Evolutionary conservation across 2,329 filamentous ascomycete genomes (phyloP), one percentile per base, ranked within the genome.

Genomic region (Cordyceps sp.): DNA sequence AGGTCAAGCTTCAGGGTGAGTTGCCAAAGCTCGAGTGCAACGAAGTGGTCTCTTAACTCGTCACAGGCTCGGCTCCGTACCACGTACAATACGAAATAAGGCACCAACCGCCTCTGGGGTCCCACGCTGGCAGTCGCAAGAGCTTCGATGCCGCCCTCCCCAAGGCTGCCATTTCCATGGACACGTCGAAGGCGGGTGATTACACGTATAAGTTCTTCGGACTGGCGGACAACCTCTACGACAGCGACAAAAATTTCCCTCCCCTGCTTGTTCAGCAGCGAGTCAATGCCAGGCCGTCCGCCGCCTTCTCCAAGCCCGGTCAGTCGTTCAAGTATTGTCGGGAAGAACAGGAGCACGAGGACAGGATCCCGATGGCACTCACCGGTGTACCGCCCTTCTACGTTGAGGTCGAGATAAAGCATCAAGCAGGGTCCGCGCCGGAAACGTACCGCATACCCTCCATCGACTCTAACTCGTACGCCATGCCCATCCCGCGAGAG

Each of bases 251-350:
- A 37, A 70, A 70, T 41, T 76, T 78, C 45, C 61, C 64, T 15
- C 71, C 78, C 5, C 52, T 94, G 22, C 62, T 70, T 10, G 62
- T 98, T 21, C 73, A 79, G 42, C 90, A 98, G 53, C 78, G 68
- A 17, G 84, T 98, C 31, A 79, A 93, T 46, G 68, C 83, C 12
- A 80, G 79, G 36, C 90, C 90, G 2, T 73, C 76, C 3, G 90
- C 86, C 4, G 65, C 69, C 5, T 98, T 98, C 48, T 66, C 69
- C 36, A 82, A 82, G 42, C 83, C 86, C 4, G 86, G 86, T 13
- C 90, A 90, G 53, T 86, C 83, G 1, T 94, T 94, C 63, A 93
- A 90, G 50, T 93, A 88, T 55, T 98, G 90, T 58, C 78, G 85
- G 51, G 76, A 85, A 30, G 83, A 93, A 45, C 70, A 79, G 31